Base-by-base conservation (phyloP, 805 yeast species). In the Wickerhamomyces pijperi region DNA sequence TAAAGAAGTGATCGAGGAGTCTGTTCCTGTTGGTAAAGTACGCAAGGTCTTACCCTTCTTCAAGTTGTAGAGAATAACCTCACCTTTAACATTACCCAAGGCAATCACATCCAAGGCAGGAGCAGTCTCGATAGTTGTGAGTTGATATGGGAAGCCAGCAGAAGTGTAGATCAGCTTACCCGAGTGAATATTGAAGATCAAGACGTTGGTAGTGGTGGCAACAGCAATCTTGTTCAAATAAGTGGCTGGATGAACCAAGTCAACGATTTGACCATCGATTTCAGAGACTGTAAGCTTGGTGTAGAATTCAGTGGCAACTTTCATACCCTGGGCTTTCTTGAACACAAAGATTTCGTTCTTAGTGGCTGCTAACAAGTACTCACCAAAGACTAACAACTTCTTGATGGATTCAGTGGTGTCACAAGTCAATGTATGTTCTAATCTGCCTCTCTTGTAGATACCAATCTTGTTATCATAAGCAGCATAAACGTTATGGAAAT, bases 101-200 rank as follows among this genome's bases (percentile, higher is more conserved):
- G 94, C 95, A 12, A 87, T 55, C 5, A 82, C 61, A 56, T 92
- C 97, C 45, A 92, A 68, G 0, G 76, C 96, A 0, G 98, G 97
- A 1, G 95, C 90, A 6, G 74, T 59, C 53, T 81, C 88, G 12
- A 85, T 68, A n/a, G 81, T 61, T 2, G 94, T 72, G 18, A 92
- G 65, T 29, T 73, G 76, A 31, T 68, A 63, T 7, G 70, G 56
- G 43, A 78, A 74, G 39, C 69, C 76, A 19, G 63, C 60, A 3
- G 79, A 67, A 28, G 74, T 71, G 63, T 58, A 83, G 19, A 92
- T 49, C 19, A 78, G 51, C 56, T 81, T 85, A 2, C 86, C 87
- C 0, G 95, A 76, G 50, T 85, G 74, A 40, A 88, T 65, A 53
- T 92, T 94, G 60, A 70, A 72, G 20, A 94, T 61, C 38, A 74